These are phyloP conservation scores for Xylariales sp. DNA, from an alignment of 2,329 filamentous ascomycete genomes.

Conservation along the genomic window DNA sequence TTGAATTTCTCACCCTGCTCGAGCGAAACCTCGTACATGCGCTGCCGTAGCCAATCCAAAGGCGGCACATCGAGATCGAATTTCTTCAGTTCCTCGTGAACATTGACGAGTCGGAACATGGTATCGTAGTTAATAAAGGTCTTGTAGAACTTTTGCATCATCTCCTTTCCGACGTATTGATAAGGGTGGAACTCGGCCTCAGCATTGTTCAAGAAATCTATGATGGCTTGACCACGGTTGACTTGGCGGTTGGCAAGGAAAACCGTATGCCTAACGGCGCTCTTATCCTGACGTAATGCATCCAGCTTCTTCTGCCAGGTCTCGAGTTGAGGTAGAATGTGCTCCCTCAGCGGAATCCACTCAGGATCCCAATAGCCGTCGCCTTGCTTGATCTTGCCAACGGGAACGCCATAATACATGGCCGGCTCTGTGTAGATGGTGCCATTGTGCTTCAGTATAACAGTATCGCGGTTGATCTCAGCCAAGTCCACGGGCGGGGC, in stretches of 20 bases:
- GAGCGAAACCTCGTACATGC: constrained; percentile 44
- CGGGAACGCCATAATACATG: constrained; percentile 48
- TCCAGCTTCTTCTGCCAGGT: constrained; percentile 45
- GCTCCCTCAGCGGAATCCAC: constrained; percentile 42
- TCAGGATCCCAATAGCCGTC: constrained; percentile 53
- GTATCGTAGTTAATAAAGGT: constrained; percentile 50
- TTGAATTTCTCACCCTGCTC: constrained; percentile 44
- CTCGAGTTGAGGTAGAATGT: constrained; percentile 38
- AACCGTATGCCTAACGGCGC: constrained; percentile 32
- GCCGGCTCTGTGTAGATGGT: constrained; percentile 44
- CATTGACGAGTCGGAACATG: constrained; percentile 49
- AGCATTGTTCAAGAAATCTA: constrained; percentile 40
- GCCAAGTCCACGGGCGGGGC: constrained; percentile 10
- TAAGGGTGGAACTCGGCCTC: constrained; percentile 51
- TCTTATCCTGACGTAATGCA: constrained; percentile 15
- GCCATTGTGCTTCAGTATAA: constrained; percentile 45
- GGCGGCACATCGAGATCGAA: constrained; percentile 49
- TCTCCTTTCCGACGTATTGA: constrained; percentile 50
- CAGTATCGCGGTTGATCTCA: constrained; percentile 41
- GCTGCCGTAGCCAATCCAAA: constrained; percentile 53
- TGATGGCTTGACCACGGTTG: constrained; percentile 48
- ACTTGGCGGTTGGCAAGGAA: constrained; percentile 53
- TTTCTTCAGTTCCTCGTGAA: constrained; percentile 48
- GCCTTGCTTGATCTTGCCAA: constrained; percentile 43
- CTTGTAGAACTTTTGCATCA: constrained; percentile 35